phyloP scores from a whole-genome alignment of 2,329 filamentous ascomycete species.

The Penicillium sp. region DNA sequence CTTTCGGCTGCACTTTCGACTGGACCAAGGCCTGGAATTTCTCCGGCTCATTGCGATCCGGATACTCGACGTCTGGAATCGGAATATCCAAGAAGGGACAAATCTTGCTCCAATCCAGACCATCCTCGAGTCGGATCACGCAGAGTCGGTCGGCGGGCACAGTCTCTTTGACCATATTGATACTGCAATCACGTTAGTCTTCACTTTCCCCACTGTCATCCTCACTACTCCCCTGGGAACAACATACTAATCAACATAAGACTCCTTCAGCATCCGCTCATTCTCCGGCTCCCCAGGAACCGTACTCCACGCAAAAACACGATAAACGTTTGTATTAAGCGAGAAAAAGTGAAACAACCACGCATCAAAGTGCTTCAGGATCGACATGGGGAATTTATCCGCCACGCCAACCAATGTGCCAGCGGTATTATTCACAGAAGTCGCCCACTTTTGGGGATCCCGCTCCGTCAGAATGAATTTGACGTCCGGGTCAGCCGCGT shows the following conservation, averaged over 20 bases:
- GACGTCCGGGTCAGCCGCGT: conserved; percentile 23
- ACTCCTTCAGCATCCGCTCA: conserved; percentile 9
- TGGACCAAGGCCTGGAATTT: conserved; percentile 22
- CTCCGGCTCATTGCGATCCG: conserved; percentile 24
- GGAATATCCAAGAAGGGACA: conserved; percentile 25
- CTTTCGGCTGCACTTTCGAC: conserved; percentile 11
- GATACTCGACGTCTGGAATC: conserved; percentile 22
- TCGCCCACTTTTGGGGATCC: conserved; percentile 24
- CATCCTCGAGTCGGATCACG: conserved; percentile 24
- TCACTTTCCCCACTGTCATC: no score
- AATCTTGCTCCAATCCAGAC: conserved; percentile 28
- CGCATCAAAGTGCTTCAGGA: conserved; percentile 23
- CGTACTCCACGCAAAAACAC: conserved; percentile 11
- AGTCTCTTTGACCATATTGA: conserved; percentile 18
- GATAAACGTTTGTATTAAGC: conserved; percentile 13
- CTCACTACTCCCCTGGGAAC: not conserved
- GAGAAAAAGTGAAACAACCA: conserved; percentile 17
- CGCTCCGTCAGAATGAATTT: conserved; percentile 31
- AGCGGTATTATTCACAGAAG: conserved; percentile 24
- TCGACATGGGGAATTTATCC: conserved; percentile 17
- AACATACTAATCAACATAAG: conserved; percentile 27
- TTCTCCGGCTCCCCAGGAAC: conserved; percentile 16
- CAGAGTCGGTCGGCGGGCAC: conserved; percentile 22
- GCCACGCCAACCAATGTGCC: conserved; percentile 7
- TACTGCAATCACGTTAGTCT: conserved; percentile 13